Base-by-base conservation (phyloP, 805 yeast species). In the Sugiyamaella mastotermitis region DNA sequence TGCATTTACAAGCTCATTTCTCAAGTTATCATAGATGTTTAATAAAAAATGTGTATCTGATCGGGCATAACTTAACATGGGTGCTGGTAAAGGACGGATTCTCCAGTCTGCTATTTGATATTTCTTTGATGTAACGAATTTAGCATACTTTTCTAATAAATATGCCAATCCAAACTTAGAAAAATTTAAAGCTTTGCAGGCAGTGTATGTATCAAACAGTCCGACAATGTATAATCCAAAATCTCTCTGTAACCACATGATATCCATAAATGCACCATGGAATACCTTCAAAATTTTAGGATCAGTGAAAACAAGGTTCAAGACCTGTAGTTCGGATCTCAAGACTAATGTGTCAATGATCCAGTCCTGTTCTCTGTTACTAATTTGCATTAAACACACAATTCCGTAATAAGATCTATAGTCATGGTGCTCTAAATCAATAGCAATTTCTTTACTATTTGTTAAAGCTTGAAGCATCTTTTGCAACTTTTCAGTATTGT, bases 31-130 rank as follows among this genome's bases (percentile, higher is more conserved):
- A 60, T 70, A 92, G 11, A 92, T 82, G 57, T 82, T 74, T 25
- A 92, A 66, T 36, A 92, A 62, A 52, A 87, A 92, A 60, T 92
- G 98, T 0, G 98, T 92, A 60, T 92, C 98, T 0, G 96, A 83
- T 47, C 95, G 72, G 0, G 98, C 98, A 58, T 92, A 92, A 11
- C 80, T 74, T 43, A 68, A 60, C 88, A 92, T 81, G 26, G 84
- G 77, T 7, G 65, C 58, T 1, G 84, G 72, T 36, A 92, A 63
- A 0, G 98, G 98, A 48, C 98, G 71, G 5, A 80, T 62, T 56
- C 98, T 74, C 98, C 98, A 92, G 60, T 92, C 98, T 1, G 97
- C 95, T 44, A 88, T 64, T 62, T 92, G 99, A 62, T 88, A 92
- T 62, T 88, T 83, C 53, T 92, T 92, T 10, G 95, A 83, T 0